These are phyloP conservation scores for Ustilago trichophora DNA, from an alignment of 1,284 basidiomycete genomes.

Conservation along the genomic window DNA sequence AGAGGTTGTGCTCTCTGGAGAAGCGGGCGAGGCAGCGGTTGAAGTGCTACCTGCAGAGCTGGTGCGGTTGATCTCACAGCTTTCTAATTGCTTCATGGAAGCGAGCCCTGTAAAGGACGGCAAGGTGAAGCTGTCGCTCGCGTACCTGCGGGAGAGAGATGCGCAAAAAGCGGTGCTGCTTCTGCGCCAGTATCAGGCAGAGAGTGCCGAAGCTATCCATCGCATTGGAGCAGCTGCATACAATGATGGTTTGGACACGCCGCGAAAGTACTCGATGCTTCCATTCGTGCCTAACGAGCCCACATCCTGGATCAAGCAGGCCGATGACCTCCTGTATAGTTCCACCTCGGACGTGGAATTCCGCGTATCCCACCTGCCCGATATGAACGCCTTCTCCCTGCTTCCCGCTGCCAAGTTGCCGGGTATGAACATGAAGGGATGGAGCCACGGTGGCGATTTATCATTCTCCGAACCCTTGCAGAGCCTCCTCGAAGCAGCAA, in stretches of 20 bases:
- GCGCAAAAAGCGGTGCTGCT: slow-evolving; percentile 29
- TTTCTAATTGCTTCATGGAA: slow-evolving; percentile 41
- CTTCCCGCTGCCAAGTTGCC: slow-evolving; percentile 9
- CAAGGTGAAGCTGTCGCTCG: slow-evolving; percentile 19
- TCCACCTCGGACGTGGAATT: slow-evolving; percentile 23
- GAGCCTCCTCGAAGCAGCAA: slow-evolving; percentile 4
- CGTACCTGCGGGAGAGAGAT: slow-evolving; percentile 21
- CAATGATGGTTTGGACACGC: not conserved
- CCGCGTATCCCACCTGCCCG: slow-evolving; percentile 25
- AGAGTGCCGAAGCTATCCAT: slow-evolving; percentile 13
- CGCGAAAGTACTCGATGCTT: slow-evolving; percentile 33
- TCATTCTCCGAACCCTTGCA: slow-evolving; percentile 18
- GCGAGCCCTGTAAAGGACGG: slow-evolving; percentile 16
- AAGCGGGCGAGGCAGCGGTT: too few species aligned
- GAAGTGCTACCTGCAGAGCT: slow-evolving; percentile 22
- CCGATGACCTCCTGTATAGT: slow-evolving; percentile 26
- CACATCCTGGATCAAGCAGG: slow-evolving; percentile 32
- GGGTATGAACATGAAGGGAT: slow-evolving; percentile 18
- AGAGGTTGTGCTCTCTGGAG: too few species aligned
- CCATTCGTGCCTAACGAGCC: slow-evolving; percentile 45
- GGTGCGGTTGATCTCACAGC: slow-evolving; percentile 30
- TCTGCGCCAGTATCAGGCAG: slow-evolving; percentile 30
- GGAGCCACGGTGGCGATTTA: slow-evolving; percentile 14
- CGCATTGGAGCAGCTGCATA: slow-evolving; percentile 28
- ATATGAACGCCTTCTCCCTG: slow-evolving; percentile 21